Percentiles rank a stretch among this genome's conserved stretches.
Conservation (phyloP, 2,329 filamentous ascomycete species). For the Intubia oerlemansii region DNA sequence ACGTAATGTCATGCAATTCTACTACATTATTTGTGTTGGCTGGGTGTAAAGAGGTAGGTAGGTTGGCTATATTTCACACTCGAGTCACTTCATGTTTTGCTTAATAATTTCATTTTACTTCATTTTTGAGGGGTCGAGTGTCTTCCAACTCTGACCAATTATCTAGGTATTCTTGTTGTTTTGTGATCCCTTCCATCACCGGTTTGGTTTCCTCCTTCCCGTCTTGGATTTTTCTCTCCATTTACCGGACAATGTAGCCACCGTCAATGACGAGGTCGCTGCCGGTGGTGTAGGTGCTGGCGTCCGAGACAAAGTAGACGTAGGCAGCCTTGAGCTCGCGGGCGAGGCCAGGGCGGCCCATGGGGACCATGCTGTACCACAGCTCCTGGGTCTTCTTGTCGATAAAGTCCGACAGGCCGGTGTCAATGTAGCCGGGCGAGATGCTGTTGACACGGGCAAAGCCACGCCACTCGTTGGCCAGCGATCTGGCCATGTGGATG, state of each 20-base stretch:
- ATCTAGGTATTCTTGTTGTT: background rate
- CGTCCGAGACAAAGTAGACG: slow-evolving; percentile 62
- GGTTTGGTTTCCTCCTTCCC: too few species aligned
- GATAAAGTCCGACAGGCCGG: slow-evolving; percentile 47
- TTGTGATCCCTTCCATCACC: background rate
- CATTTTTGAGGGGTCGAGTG: too few species aligned
- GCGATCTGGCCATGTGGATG: slow-evolving; percentile 40
- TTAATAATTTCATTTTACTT: too few species aligned
- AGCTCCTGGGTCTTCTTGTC: slow-evolving; percentile 44
- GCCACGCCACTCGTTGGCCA: slow-evolving; percentile 58
- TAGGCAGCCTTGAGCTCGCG: slow-evolving; percentile 69
- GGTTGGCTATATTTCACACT: too few species aligned
- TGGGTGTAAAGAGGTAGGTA: too few species aligned
- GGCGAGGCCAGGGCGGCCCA: slow-evolving; percentile 56
- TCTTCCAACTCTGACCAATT: too few species aligned
- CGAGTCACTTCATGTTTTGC: too few species aligned
- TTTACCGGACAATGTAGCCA: slow-evolving; percentile 37
- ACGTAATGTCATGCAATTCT: too few species aligned
- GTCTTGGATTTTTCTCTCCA: too few species aligned
- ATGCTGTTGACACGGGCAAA: slow-evolving; percentile 55
- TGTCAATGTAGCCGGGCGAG: slow-evolving; percentile 56
- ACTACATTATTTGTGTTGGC: too few species aligned
- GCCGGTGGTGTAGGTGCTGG: slow-evolving; percentile 63
- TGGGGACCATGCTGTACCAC: slow-evolving; percentile 61
- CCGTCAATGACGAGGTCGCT: slow-evolving; percentile 57